These are phyloP conservation scores for Radiomyces spectabilis DNA, from an alignment of 192 early-diverging fungal genomes.

Conservation along the genomic window DNA sequence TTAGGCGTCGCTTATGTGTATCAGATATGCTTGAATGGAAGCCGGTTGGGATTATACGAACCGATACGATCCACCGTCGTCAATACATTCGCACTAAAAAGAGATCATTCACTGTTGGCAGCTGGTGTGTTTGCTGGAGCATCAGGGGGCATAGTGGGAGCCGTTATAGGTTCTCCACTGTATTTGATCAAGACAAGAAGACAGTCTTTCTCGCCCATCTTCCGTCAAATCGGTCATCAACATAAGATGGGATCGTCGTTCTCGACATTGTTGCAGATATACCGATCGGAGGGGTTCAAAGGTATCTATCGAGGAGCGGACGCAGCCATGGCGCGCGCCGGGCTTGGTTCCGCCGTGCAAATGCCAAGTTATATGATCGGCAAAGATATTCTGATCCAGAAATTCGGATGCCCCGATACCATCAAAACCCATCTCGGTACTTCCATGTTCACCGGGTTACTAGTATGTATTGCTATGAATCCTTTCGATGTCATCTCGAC, in stretches of 20 bases:
- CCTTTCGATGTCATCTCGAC: constrained; percentile 93
- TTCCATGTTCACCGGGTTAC: constrained; percentile 73
- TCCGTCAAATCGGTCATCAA: constrained; percentile 67
- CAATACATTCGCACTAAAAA: constrained; percentile 38
- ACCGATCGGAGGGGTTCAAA: constrained; percentile 59
- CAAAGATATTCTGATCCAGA: constrained; percentile 58
- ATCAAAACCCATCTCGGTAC: constrained; percentile 66
- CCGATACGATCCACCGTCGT: constrained; percentile 62
- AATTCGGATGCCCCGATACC: constrained; percentile 74
- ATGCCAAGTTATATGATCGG: constrained; percentile 82
- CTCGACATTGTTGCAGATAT: constrained; percentile 58
- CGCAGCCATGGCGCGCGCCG: constrained; percentile 85
- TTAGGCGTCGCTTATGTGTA: constrained; percentile 84
- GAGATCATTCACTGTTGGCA: constrained; percentile 57
- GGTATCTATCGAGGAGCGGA: constrained; percentile 84
- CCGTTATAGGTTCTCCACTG: constrained; percentile 75
- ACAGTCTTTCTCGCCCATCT: constrained; percentile 65
- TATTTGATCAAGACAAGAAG: constrained; percentile 89
- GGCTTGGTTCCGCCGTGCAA: constrained; percentile 85
- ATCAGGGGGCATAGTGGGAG: constrained; percentile 72
- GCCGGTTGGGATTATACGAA: constrained; percentile 86
- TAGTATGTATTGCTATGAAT: constrained; percentile 89
- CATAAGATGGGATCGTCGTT: constrained; percentile 73
- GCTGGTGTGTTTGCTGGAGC: constrained; percentile 22
- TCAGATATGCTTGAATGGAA: constrained; percentile 90